Base-by-base conservation (phyloP, 2,329 filamentous ascomycete genomes). In the Botryosphaeria agaves region DNA sequence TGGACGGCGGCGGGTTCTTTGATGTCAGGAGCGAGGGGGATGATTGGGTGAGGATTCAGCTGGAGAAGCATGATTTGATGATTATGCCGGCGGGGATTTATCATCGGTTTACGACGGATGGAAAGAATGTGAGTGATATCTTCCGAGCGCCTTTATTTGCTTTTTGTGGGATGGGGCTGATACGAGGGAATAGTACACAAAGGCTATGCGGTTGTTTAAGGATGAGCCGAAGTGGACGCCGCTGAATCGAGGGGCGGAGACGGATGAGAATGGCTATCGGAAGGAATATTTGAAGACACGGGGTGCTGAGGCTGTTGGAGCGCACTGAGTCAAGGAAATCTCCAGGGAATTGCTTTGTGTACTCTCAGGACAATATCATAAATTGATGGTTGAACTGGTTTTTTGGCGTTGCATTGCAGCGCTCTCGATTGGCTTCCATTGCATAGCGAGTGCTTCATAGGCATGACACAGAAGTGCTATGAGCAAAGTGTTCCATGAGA, bases 171-270 rank as follows among this genome's bases (percentile, higher is more conserved):
- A 25, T 26, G 8, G 7, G 24, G 31, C 42, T 51, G 28, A 48
- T 32, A 24, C 36, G 14, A 18, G 17, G 5, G 16, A 31, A 28
- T 42, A 94, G 85, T 94, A 87, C 49, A 82, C 93, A 41, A 81
- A 91, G 49, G 89, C 89, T 9, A 87, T 95, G 82, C 71, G 89
- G 34, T 64, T 98, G 30, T 98, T 95, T 69, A 85, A 95, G 61
- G 89, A 95, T 40, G 85, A 95, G 57, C 89, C 89, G 19, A 94
- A 95, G 59, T 98, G 89, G 89, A 95, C 84, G 20, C 80, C 89
- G 9, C 56, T 98, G 41, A 92, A 93, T 59, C 72, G 89, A 33
- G 72, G 69, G 5, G 56, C 61, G 4, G 78, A 87, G 29, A 69
- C 93, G 26, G 83, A 95, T 49, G 52, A 52, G 35, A 98, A 95